Evolutionary conservation across 208 protist species (phyloP), one percentile per base, ranked within the genome.

Genomic region (Blastocrithidia nonstop): DNA sequence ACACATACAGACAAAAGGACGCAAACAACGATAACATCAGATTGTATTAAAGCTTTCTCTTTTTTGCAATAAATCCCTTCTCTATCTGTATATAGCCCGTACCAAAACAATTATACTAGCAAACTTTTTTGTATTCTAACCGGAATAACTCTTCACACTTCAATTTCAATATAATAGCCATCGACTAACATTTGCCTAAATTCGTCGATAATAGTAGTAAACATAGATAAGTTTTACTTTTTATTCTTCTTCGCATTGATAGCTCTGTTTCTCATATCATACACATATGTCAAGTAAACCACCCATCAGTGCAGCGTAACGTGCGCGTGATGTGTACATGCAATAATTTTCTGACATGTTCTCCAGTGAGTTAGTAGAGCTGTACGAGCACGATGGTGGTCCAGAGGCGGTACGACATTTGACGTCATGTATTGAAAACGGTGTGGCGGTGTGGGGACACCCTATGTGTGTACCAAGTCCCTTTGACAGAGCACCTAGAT

Each of bases 261-360:
- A n/a, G 19, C 8, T 17, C 38, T 47, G 15, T 1, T 11, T 23
- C 1, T 28, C 31, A 5, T n/a, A 21, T 39, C 47, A 45, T 39
- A 39, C 47, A 41, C 1, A 22, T 24, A 65, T 68, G 66, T 57
- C 53, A 5, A 41, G 46, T 19, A 45, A 46, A 9, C 50, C 32
- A n/a, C 36, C 31, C 1, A 50, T 50, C 8, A 53, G 64, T 8
- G 53, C 54, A 25, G 59, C 67, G 33, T 74, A 86, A 42, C 58
- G 47, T 25, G 50, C 66, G 20, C 55, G 76, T 5, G 80, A 93
- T 50, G 65, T 65, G 16, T 93, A 93, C 61, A 93, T 93, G 84
- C 68, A 84, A 46, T 57, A 68, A 27, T 84, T 93, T 53, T 82
- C 80, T 1, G 77, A 88, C 35, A 54, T 62, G 6, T 93, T 93